These are phyloP conservation scores for Symbiodinium natans DNA, from an alignment of 73 alveolate species.

Conservation along the genomic window DNA sequence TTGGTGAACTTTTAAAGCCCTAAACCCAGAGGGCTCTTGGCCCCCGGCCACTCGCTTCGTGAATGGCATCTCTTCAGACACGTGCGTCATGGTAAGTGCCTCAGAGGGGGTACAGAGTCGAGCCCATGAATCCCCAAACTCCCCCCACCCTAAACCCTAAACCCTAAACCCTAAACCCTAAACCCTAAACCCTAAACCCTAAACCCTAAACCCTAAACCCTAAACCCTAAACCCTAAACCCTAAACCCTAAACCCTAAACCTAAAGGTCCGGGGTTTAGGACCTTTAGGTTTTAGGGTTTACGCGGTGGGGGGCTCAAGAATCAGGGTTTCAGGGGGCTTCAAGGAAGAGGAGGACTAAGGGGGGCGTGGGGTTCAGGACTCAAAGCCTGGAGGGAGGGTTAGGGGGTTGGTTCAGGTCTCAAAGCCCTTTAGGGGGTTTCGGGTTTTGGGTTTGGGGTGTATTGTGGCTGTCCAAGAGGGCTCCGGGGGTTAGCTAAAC, in stretches of 20 bases:
- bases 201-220: not conserved
- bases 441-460: too few relatives aligned
- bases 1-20: too few relatives aligned
- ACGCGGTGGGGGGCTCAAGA: too few relatives aligned
- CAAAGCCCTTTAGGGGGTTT: not conserved
- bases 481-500: too few relatives aligned
- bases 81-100: constrained; percentile 4
- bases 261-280: not conserved
- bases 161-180: not conserved
- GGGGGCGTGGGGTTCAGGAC: not conserved
- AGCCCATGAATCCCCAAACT: not conserved
- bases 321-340: not conserved
- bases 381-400: too few relatives aligned
- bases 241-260: not conserved
- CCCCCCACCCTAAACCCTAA: not conserved
- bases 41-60: not conserved
- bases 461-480: too few relatives aligned
- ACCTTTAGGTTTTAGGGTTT: too few relatives aligned
- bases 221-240: not conserved
- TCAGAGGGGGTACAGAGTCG: not conserved
- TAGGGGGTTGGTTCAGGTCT: not conserved
- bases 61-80: not conserved
- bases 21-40: not conserved
- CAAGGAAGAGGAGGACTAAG: not conserved
- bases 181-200: not conserved